phyloP scores from a whole-genome alignment of 106 monocot genomes.

The Hemerocallis citrina region DNA sequence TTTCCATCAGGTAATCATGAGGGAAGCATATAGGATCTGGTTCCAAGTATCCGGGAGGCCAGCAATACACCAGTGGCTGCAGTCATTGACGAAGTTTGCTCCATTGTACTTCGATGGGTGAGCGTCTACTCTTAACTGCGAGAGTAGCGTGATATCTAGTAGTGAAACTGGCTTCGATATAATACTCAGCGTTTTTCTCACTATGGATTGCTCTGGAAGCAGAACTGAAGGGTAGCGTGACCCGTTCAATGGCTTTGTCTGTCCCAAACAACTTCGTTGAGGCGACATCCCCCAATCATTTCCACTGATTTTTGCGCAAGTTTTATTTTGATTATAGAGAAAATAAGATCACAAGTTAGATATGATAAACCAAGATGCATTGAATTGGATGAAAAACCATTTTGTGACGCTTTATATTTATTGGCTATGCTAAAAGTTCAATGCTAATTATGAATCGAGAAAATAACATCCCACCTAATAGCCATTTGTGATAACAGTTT shows the following conservation, averaged over 20 bases:
- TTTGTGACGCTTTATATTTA: background rate
- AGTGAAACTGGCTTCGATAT: conserved; percentile 18
- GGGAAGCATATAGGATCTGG: conserved; percentile 21
- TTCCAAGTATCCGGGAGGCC: conserved; percentile 51
- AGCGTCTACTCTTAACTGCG: conserved; percentile 36
- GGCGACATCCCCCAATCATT: conserved; percentile 19
- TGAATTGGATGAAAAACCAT: background rate
- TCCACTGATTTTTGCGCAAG: conserved; percentile 14
- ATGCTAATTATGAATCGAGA: background rate
- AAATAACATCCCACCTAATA: background rate
- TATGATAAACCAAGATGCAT: background rate
- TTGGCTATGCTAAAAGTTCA: no score
- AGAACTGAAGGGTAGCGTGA: conserved; percentile 14
- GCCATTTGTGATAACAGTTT: no score
- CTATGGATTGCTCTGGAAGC: conserved; percentile 13
- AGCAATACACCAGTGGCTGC: conserved; percentile 48
- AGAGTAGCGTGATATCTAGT: conserved; percentile 34
- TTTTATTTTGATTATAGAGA: background rate
- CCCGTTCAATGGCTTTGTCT: conserved; percentile 17
- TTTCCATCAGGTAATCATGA: background rate
- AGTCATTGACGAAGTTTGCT: conserved; percentile 17
- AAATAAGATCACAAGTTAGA: background rate
- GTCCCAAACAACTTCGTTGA: background rate
- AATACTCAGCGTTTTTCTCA: conserved; percentile 11
- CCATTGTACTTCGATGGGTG: conserved; percentile 47